Evolutionary conservation across 176 grass and related monocot genomes (phyloP), one percentile per base, ranked within the genome.

Genomic region (Microstegium vimineum): DNA sequence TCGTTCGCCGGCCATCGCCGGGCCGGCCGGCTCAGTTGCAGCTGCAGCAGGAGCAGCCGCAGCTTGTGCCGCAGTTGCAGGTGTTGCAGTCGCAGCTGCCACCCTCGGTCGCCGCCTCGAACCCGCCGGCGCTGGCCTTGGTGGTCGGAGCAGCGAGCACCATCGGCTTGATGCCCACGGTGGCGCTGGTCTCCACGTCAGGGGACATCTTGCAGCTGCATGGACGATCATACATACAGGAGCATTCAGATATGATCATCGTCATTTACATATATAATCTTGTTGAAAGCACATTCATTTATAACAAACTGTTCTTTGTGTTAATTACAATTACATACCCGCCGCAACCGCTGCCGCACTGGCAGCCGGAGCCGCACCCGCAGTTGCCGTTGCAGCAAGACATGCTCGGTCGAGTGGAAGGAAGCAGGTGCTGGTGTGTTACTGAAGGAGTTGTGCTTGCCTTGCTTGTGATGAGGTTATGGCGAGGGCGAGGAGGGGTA

Each of bases 321-420:
- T n/a, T n/a, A n/a, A n/a, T n/a, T n/a, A n/a, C n/a, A n/a, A n/a
- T n/a, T n/a, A n/a, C n/a, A n/a, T n/a, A n/a, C 92, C 92, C 92
- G 75, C 67, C 27, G 66, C 96, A 98, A 4, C 91, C 85, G 71
- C 0, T 62, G 85, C 96, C 89, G 84, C 96, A 98, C 32, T 54
- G 3, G 93, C 96, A 98, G 85, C 47, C 57, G 25, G 85, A 32
- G 66, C 93, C 96, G 78, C 96, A 99, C 6, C 88, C 89, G 74
- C 96, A 98, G 28, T 84, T 95, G n/a, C 93, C 96, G 15, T 69
- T 27, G 83, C 96, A 95, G 93, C 96, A 92, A 92, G 92, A 97
- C 89, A 92, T 92, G 62, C 30, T 23, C 46, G 16, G 63, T 54
- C 47, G 42, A 18, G 47, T 40, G 27, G 66, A 74, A 23, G 47